Percentiles rank a stretch among this genome's conserved stretches.
phyloP scores from a whole-genome alignment of 139 green algal species.

The Zygnema circumcarinatum region DNA sequence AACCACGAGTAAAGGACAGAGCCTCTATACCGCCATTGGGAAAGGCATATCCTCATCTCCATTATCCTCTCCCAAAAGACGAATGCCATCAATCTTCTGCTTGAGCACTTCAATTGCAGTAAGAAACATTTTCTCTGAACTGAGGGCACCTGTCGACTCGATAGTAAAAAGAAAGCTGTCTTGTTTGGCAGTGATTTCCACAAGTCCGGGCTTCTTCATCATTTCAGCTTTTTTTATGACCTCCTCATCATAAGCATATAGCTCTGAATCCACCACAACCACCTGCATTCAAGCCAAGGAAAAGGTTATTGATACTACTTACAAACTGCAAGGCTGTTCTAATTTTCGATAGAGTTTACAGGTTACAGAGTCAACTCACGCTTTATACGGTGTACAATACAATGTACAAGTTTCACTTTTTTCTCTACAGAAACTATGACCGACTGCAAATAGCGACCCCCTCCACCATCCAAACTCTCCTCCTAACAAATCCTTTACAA shows the following conservation, averaged over 20 bases:
- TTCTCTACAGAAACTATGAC: too few relatives aligned
- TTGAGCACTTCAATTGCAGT: slow-evolving; percentile 75
- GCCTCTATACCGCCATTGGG: not conserved
- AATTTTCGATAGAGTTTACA: not conserved
- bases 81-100: slow-evolving; percentile 69
- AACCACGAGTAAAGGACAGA: too few relatives aligned
- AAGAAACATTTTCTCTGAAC: slow-evolving; percentile 73
- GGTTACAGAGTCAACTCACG: too few relatives aligned
- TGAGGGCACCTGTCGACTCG: slow-evolving; percentile 83
- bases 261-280: slow-evolving; percentile 67
- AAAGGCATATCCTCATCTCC: slow-evolving; percentile 25
- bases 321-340: not conserved
- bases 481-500: too few relatives aligned
- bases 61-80: slow-evolving; percentile 20
- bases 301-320: not conserved
- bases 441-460: too few relatives aligned
- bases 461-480: too few relatives aligned
- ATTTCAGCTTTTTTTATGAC: slow-evolving; percentile 80
- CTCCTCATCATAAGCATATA: slow-evolving; percentile 88
- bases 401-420: too few relatives aligned
- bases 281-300: slow-evolving; percentile 42
- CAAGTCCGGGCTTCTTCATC: slow-evolving; percentile 79
- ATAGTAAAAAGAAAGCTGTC: slow-evolving; percentile 92
- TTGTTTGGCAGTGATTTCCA: slow-evolving; percentile 76
- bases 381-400: too few relatives aligned